Evolutionary conservation across 768 basidiomycete species (phyloP).

Genomic region (Leucocoprinus leucothites): DNA sequence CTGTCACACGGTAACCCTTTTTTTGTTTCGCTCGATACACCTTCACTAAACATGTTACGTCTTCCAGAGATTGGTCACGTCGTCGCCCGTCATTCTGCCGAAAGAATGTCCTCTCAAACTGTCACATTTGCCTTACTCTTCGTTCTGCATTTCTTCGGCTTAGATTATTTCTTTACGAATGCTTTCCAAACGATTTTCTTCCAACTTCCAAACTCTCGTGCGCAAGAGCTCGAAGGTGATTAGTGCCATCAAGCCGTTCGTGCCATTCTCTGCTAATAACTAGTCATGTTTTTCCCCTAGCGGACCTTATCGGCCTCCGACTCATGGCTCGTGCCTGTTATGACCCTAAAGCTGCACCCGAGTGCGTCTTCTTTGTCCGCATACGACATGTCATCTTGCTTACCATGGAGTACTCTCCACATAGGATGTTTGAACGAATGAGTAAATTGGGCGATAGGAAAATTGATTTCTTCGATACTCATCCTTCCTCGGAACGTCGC

Average conservation of each 20-base stretch:
- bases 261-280: not conserved
- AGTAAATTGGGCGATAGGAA: constrained; percentile 28
- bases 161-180: constrained; percentile 52
- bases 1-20: constrained; percentile 67
- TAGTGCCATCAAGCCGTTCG: not conserved
- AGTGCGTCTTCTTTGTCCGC: constrained; percentile 38
- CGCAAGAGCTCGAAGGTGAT: constrained; percentile 76
- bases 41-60: not conserved
- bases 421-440: constrained; percentile 72
- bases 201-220: constrained; percentile 81
- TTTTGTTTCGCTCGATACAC: constrained; percentile 13
- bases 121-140: constrained; percentile 38
- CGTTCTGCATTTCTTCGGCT: constrained; percentile 46
- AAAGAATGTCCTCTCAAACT: constrained; percentile 47
- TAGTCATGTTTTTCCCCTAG: constrained; percentile 32
- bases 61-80: constrained; percentile 5
- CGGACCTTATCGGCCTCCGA: constrained; percentile 81
- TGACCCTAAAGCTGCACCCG: constrained; percentile 72
- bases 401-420: not conserved
- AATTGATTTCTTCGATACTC: constrained; percentile 71
- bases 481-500: constrained; percentile 72
- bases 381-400: not conserved
- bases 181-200: constrained; percentile 49
- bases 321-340: constrained; percentile 86
- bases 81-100: constrained; percentile 46